Evolutionary conservation across 176 grass and related monocot genomes (phyloP), one percentile per base, ranked within the genome.

Genomic region (Raddia distichophylla): DNA sequence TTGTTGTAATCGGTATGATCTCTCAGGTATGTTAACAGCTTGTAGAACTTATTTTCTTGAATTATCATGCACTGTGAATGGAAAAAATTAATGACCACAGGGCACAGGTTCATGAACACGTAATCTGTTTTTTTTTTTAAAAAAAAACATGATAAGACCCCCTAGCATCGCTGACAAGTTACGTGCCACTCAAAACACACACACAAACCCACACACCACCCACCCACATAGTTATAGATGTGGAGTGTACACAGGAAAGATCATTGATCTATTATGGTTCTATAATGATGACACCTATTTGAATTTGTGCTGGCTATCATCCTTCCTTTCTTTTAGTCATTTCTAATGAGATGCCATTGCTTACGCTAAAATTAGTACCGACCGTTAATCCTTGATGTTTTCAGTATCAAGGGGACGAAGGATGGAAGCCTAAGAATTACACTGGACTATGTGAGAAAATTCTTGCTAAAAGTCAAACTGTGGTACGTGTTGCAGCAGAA

Each of bases 1-100:
- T 99, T 53, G 77, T 99, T 88, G 84, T 99, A 74, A 99, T 99
- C 47, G 96, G 96, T 55, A 99, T 99, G 96, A 93, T 98, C 22
- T 98, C 95, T 85, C 95, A 98, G 95, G 92, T 95, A 5, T 35
- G 60, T 69, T 64, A 15, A 11, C 45, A 79, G 33, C 22, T 20
- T 64, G 14, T 69, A 34, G 78, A 76, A 60, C 13, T 52, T 33
- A 32, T 72, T 80, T 34, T 7, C 46, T 75, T 68, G 9, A 52
- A 34, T 47, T 59, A 70, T 67, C 48, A 69, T 57, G 10, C 62
- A 53, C 6, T 70, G 53, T 69, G 37, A 69, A 73, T 62, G 62
- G 55, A 53, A 42, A 88, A 75, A n/a, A 10, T 37, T 81, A 46
- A 55, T 50, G 49, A 71, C 46, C 2, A 51, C 20, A 15, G 65